Conservation (phyloP, 495 filamentous ascomycete genomes). For the Podospora anserina region DNA sequence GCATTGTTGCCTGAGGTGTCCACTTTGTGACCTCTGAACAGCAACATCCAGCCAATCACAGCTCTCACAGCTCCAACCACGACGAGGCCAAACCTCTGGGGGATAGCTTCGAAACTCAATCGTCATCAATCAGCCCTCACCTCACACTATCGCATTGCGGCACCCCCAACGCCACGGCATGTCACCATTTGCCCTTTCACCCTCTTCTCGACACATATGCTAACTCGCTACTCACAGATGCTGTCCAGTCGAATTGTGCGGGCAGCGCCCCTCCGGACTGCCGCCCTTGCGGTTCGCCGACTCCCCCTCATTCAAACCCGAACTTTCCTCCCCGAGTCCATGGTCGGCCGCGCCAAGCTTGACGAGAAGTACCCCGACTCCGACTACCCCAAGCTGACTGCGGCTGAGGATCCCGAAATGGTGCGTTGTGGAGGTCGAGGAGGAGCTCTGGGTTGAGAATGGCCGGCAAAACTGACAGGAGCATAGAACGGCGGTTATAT, state of each 20-base stretch:
- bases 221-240: conserved; percentile 49
- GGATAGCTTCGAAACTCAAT: conserved; percentile 15
- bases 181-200: conserved; percentile 9
- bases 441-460: conserved; percentile 18
- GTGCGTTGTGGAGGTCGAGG: conserved; percentile 40
- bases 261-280: conserved; percentile 54
- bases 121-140: conserved; percentile 23
- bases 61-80: conserved; percentile 4
- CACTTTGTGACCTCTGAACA: neutral
- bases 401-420: conserved; percentile 73
- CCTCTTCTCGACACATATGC: neutral
- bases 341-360: conserved; percentile 38
- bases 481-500: conserved; percentile 85
- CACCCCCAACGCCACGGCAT: conserved; percentile 27
- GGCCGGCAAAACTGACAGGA: conserved; percentile 28
- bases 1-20: conserved; percentile 28
- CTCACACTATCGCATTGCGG: conserved; percentile 27
- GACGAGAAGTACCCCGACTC: conserved; percentile 50
- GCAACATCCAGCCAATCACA: conserved; percentile 9
- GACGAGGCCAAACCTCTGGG: neutral
- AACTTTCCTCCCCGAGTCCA: conserved; percentile 45
- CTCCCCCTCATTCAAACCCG: conserved; percentile 49
- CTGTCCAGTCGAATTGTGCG: conserved; percentile 58
- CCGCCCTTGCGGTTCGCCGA: conserved; percentile 41
- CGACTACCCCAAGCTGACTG: conserved; percentile 54